Evolutionary conservation across 2,329 filamentous ascomycete species (phyloP).

Genomic region (Xylariomycetidae sp.): DNA sequence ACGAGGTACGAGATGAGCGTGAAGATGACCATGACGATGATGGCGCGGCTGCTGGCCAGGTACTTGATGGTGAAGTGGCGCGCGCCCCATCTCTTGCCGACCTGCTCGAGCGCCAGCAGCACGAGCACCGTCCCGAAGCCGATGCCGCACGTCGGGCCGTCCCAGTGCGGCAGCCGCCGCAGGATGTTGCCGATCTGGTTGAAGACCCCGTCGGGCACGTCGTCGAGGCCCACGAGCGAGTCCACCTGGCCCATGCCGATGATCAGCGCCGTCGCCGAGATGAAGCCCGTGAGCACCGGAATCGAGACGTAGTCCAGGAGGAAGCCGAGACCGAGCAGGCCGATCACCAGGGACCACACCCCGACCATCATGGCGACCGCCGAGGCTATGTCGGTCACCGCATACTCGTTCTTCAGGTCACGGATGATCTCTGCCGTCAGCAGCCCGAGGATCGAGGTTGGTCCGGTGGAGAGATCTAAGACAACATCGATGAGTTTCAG

Average conservation of each 20-base stretch:
- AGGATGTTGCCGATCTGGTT: constrained; percentile 57
- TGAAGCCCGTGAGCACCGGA: constrained; percentile 60
- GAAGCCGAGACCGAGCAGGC: constrained; percentile 59
- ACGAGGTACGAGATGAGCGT: constrained; percentile 60
- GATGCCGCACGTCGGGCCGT: constrained; percentile 54
- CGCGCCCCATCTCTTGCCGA: constrained; percentile 55
- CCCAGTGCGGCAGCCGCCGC: constrained; percentile 48
- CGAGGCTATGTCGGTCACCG: constrained; percentile 51
- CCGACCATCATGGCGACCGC: constrained; percentile 62
- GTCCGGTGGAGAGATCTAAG: constrained; percentile 59
- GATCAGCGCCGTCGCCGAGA: constrained; percentile 61
- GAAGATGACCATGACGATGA: constrained; percentile 56
- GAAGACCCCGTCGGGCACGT: constrained; percentile 46
- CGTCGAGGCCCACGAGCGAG: constrained; percentile 52
- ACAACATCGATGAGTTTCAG: no score
- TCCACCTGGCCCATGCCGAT: constrained; percentile 63
- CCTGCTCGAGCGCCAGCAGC: constrained; percentile 51
- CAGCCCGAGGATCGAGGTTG: constrained; percentile 60
- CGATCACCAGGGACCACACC: constrained; percentile 53
- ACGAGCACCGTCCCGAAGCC: constrained; percentile 54
- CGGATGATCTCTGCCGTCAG: constrained; percentile 57
- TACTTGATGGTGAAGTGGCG: constrained; percentile 55
- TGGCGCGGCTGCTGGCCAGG: constrained; percentile 55
- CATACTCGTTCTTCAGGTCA: constrained; percentile 47
- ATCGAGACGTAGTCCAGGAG: constrained; percentile 62